Percentiles rank a stretch among this genome's conserved stretches.
These are phyloP conservation scores for Sicyos edulis DNA, from an alignment of 306 rosid genomes.

Conservation along the genomic window DNA sequence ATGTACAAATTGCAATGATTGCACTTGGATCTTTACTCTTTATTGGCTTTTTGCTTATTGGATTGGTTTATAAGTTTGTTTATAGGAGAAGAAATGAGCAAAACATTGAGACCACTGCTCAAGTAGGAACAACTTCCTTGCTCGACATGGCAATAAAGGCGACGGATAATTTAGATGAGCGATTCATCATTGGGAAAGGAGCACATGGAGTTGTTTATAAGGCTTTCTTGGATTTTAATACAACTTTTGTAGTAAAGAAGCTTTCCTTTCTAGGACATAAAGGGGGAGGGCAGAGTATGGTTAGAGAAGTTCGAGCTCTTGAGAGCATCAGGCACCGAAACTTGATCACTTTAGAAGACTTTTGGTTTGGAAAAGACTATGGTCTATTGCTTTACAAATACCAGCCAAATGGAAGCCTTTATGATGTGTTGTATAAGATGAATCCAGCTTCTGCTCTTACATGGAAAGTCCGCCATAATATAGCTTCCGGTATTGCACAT, in stretches of 20 bases:
- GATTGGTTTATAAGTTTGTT: slow-evolving; percentile 30
- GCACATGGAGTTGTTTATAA: slow-evolving; percentile 81
- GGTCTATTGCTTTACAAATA: slow-evolving; percentile 63
- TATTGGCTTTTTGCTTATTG: slow-evolving; percentile 32
- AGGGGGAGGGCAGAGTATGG: slow-evolving; percentile 46
- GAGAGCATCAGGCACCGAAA: slow-evolving; percentile 68
- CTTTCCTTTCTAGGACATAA: slow-evolving; percentile 37
- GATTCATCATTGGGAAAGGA: slow-evolving; percentile 70
- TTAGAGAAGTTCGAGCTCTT: slow-evolving; percentile 56
- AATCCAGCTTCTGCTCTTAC: slow-evolving; percentile 38
- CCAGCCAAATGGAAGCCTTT: slow-evolving; percentile 27
- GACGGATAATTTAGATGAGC: slow-evolving; percentile 51
- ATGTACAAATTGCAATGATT: slow-evolving; percentile 40
- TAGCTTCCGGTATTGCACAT: slow-evolving; percentile 67
- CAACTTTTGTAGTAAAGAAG: slow-evolving; percentile 65
- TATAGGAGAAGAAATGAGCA: slow-evolving; percentile 29
- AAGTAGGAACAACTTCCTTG: slow-evolving; percentile 39
- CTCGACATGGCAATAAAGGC: slow-evolving; percentile 45
- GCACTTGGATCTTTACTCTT: slow-evolving; percentile 48
- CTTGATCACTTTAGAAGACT: slow-evolving; percentile 58
- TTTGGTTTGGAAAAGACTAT: slow-evolving; percentile 48
- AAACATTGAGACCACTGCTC: slow-evolving; percentile 25
- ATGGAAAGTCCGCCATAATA: slow-evolving; percentile 59
- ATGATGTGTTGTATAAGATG: slow-evolving; percentile 59
- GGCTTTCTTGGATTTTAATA: slow-evolving; percentile 40